These are phyloP conservation scores for Haberlea rhodopensis DNA, from an alignment of 257 asterid species.

Conservation along the genomic window DNA sequence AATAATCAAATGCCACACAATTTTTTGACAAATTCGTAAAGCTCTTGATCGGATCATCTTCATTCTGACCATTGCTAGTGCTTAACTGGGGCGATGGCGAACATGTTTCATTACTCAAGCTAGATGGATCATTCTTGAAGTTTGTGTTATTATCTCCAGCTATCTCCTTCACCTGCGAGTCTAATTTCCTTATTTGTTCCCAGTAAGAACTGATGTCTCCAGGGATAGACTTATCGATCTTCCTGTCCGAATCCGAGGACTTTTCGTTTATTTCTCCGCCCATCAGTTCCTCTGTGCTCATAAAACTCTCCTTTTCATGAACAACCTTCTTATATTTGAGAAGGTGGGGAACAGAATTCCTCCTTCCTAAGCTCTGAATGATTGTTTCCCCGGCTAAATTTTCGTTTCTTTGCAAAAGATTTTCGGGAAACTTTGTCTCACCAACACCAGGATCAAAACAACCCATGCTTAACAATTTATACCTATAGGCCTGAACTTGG, in stretches of 20 bases:
- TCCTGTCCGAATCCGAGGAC: constrained; percentile 40
- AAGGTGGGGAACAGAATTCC: constrained; percentile 57
- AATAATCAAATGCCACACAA: constrained; percentile 27
- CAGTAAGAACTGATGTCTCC: constrained; percentile 47
- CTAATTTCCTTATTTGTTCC: constrained; percentile 67
- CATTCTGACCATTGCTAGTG: constrained; percentile 28
- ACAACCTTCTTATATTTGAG: constrained; percentile 41
- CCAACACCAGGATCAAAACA: constrained; percentile 50
- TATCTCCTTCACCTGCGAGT: constrained; percentile 58
- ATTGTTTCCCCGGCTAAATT: constrained; percentile 26
- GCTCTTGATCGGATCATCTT: constrained; percentile 27
- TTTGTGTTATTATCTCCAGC: constrained; percentile 43
- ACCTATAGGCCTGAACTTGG: constrained; percentile 73
- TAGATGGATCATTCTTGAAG: constrained; percentile 29
- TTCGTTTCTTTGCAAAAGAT: constrained; percentile 50
- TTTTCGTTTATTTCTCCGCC: constrained; percentile 39
- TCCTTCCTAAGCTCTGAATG: constrained; percentile 41
- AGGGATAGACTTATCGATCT: constrained; percentile 31
- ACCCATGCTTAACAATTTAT: constrained; percentile 67
- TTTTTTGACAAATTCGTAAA: constrained; percentile 20
- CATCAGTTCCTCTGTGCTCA: constrained; percentile 36
- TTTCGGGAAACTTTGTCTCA: constrained; percentile 51
- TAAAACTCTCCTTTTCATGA: constrained; percentile 39
- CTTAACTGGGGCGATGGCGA: constrained; percentile 48
- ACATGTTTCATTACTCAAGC: constrained; percentile 32